Percentiles rank a stretch among this genome's conserved stretches.
Conservation (phyloP, 192 early-diverging fungal genomes). For the Dissophora ornata region DNA sequence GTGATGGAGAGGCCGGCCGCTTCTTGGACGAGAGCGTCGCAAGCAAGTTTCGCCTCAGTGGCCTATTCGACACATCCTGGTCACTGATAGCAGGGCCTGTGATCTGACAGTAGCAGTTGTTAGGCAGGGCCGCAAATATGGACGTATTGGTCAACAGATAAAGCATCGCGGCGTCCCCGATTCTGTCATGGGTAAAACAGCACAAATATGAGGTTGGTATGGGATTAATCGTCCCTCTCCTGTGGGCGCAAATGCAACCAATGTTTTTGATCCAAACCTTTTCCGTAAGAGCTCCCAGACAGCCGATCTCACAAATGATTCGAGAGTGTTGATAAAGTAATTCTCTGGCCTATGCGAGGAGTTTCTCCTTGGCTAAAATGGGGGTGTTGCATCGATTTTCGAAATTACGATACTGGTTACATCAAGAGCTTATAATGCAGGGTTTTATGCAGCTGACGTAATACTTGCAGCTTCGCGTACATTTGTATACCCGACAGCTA, state of each 20-base stretch:
- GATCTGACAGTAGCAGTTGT: slow-evolving; percentile 56
- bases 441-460: background rate
- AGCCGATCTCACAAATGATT: slow-evolving; percentile 17
- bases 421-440: no score
- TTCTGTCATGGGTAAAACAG: no score
- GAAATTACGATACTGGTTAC: background rate
- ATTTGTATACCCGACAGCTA: slow-evolving; percentile 25
- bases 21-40: slow-evolving; percentile 17
- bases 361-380: background rate
- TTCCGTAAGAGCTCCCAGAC: slow-evolving; percentile 21
- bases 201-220: no score
- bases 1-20: background rate
- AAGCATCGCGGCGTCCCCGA: slow-evolving; percentile 42
- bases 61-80: slow-evolving; percentile 6
- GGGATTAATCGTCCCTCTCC: no score
- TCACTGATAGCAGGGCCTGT: slow-evolving; percentile 42
- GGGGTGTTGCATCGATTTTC: background rate
- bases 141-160: slow-evolving; percentile 42
- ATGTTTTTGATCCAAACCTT: no score
- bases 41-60: slow-evolving; percentile 2
- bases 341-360: slow-evolving; percentile 11
- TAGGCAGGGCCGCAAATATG: slow-evolving; percentile 44
- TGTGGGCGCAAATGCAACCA: no score
- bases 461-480: no score
- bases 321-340: slow-evolving; percentile 23